These are phyloP conservation scores for Populus davidiana DNA, from an alignment of 345 rosid species.

Conservation along the genomic window DNA sequence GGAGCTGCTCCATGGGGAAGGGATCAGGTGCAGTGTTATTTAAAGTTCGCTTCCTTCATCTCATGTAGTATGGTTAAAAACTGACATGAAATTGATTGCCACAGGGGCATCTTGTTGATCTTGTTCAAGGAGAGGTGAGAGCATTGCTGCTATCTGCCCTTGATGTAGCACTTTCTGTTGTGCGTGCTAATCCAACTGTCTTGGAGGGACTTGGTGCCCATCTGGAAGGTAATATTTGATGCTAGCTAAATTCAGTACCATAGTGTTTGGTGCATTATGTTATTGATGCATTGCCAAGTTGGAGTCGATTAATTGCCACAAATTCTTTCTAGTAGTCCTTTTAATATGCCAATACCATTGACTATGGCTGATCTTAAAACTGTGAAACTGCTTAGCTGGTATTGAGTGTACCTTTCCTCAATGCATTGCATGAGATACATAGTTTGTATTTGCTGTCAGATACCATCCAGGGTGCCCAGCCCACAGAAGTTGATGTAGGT, in stretches of 20 bases:
- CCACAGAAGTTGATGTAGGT: not conserved
- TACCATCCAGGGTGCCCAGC: not conserved
- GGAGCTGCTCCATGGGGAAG: slow-evolving; percentile 74
- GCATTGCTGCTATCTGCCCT: slow-evolving; percentile 71
- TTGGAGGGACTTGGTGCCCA: slow-evolving; percentile 93
- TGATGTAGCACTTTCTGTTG: slow-evolving; percentile 62
- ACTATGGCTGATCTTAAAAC: not conserved
- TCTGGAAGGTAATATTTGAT: slow-evolving; percentile 64
- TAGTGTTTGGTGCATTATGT: not conserved
- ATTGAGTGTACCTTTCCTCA: not conserved
- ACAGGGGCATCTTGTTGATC: slow-evolving; percentile 87
- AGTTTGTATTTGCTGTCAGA: not conserved
- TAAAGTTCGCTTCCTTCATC: not conserved
- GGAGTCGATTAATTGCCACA: not conserved
- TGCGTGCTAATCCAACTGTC: slow-evolving; percentile 80
- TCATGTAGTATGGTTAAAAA: not conserved
- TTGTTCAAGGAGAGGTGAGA: slow-evolving; percentile 87
- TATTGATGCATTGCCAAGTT: slow-evolving; percentile 1
- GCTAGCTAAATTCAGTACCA: not conserved
- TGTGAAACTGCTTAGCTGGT: not conserved
- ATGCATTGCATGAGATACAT: not conserved
- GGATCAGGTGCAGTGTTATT: slow-evolving; percentile 59
- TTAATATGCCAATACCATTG: not conserved
- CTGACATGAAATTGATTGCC: slow-evolving; percentile 18
- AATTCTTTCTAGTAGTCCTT: not conserved